Evolutionary conservation across 768 basidiomycete species (phyloP).

Genomic region (Macrolepiota dolichaula): DNA sequence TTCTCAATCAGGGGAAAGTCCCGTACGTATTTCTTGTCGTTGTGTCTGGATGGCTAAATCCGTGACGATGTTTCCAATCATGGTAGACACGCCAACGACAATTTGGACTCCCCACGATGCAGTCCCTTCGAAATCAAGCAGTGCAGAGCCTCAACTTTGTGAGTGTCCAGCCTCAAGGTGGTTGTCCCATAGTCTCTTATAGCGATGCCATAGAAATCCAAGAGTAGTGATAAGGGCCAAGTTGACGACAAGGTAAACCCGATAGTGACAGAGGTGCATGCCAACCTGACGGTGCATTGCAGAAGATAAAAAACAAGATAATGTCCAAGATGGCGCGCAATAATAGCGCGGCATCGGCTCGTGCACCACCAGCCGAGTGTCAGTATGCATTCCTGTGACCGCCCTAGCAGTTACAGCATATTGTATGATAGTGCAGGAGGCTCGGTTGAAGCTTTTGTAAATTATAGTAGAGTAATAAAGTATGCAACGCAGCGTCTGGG

Average conservation of each 20-base stretch:
- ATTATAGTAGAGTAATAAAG: not conserved
- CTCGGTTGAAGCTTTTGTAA: not conserved
- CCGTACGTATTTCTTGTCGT: not conserved
- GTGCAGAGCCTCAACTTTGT: not conserved
- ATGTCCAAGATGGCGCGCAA: not conserved
- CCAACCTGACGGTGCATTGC: not conserved
- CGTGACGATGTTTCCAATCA: not conserved
- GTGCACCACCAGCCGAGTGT: constrained; percentile 7
- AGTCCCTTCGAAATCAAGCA: constrained; percentile 2
- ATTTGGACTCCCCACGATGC: not conserved
- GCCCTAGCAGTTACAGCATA: not conserved
- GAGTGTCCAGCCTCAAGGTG: not conserved
- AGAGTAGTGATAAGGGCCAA: not conserved
- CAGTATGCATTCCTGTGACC: constrained; percentile 7
- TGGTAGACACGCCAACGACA: not conserved
- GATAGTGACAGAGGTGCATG: not conserved
- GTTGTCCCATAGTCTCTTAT: not conserved
- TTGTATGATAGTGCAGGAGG: not conserved
- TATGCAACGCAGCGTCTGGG: no score
- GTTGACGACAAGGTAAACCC: constrained; percentile 1
- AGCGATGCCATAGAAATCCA: not conserved
- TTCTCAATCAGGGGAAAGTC: constrained; percentile 1
- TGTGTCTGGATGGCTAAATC: not conserved
- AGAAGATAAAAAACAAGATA: constrained; percentile 1
- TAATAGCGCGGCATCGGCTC: not conserved